Percentiles rank a stretch among this genome's conserved stretches.
These are phyloP conservation scores for Fusarium cicatricum DNA, from an alignment of 2,329 filamentous ascomycete species.

Conservation along the genomic window DNA sequence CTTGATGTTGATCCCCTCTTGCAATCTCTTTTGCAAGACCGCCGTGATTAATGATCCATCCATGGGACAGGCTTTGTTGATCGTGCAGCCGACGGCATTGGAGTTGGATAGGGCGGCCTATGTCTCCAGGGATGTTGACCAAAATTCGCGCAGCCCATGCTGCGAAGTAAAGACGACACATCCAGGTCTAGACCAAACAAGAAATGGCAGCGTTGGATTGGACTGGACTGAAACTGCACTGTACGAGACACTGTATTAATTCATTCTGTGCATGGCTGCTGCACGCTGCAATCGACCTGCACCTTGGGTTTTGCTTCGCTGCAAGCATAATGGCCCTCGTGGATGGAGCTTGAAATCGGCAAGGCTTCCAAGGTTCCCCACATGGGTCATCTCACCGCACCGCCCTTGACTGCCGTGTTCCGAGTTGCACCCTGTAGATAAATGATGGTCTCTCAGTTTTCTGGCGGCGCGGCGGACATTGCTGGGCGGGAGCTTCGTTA, in stretches of 20 bases:
- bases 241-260: slow-evolving; percentile 1
- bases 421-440: slow-evolving; percentile 32
- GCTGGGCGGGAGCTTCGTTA: neutral
- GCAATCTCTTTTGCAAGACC: slow-evolving; percentile 27
- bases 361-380: slow-evolving; percentile 30
- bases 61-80: too few relatives aligned
- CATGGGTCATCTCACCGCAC: slow-evolving; percentile 42
- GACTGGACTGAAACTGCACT: slow-evolving; percentile 13
- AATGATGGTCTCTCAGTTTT: neutral
- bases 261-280: neutral
- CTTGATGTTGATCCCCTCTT: slow-evolving; percentile 17
- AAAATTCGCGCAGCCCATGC: slow-evolving; percentile 33
- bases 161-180: neutral
- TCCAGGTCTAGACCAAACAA: neutral
- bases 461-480: slow-evolving; percentile 6
- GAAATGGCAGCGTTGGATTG: too few relatives aligned
- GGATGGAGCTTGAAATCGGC: slow-evolving; percentile 28
- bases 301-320: slow-evolving; percentile 4
- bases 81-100: slow-evolving; percentile 12
- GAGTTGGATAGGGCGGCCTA: too few relatives aligned
- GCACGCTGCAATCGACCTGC: too few relatives aligned
- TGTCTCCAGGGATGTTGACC: neutral
- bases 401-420: slow-evolving; percentile 41
- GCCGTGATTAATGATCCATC: too few relatives aligned
- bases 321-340: slow-evolving; percentile 19